Percentiles rank a stretch among this genome's conserved stretches.
These are phyloP conservation scores for Astragalus glycyphyllos DNA, from an alignment of 306 rosid genomes.

Conservation along the genomic window DNA sequence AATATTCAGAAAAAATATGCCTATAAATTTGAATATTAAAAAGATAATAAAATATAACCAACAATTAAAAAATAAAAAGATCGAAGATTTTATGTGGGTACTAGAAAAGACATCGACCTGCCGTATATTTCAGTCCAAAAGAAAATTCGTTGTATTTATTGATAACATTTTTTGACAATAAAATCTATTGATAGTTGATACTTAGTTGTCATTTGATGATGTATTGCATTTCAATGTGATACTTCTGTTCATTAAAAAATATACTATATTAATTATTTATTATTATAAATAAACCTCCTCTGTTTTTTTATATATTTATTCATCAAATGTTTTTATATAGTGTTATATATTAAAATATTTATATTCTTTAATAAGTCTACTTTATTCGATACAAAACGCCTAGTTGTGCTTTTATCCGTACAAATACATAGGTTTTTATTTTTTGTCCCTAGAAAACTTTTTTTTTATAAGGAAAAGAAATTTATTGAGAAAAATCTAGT, in stretches of 20 bases:
- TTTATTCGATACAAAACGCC: no score
- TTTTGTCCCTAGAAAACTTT: no score
- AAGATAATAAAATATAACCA: background rate
- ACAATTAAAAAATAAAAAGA: background rate
- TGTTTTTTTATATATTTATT: background rate
- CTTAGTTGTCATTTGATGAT: conserved; percentile 21
- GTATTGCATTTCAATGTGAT: background rate
- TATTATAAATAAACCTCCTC: background rate
- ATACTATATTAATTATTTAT: background rate
- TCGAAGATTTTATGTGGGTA: conserved; percentile 43
- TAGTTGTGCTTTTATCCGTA: no score
- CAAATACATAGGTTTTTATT: no score
- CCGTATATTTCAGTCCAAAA: conserved; percentile 49
- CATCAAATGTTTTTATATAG: background rate
- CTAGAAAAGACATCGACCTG: conserved; percentile 45
- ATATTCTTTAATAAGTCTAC: conserved; percentile 1
- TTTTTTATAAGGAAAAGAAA: no score
- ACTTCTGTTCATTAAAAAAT: background rate
- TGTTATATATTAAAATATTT: background rate
- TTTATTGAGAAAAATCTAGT: no score
- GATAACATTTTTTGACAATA: no score
- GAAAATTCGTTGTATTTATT: conserved; percentile 41
- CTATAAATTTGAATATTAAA: background rate
- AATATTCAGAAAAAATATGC: no score
- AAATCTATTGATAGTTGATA: conserved; percentile 19